A percentile compares a stretch with the other conserved stretches of the same genome.
Evolutionary conservation across 805 yeast genomes (phyloP).

Genomic region (Alloascoidea africana): DNA sequence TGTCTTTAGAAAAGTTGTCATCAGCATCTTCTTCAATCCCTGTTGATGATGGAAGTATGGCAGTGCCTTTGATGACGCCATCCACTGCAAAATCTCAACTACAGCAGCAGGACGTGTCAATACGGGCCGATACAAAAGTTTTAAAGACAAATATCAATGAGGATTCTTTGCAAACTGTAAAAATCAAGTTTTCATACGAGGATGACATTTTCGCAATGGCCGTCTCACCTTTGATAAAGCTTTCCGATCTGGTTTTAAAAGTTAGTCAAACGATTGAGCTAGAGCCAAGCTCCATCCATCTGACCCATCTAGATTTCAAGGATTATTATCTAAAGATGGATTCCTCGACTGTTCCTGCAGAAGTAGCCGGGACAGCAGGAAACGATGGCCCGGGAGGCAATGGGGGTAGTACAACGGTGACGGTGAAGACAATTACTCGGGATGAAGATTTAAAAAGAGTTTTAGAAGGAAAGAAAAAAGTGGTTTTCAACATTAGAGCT

Average conservation of each 20-base stretch:
- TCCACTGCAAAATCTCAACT: slow-evolving; percentile 10
- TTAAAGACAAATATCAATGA: no score
- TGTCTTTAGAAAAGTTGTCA: no score
- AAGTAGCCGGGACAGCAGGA: no score
- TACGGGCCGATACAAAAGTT: no score
- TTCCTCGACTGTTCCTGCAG: no score
- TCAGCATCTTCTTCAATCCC: not conserved
- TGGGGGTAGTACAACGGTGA: not conserved
- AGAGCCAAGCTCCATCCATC: not conserved
- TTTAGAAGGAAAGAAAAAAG: slow-evolving; percentile 1
- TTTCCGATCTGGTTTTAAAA: not conserved
- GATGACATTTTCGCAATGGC: slow-evolving; percentile 3
- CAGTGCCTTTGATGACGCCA: not conserved
- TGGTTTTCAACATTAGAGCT: not conserved
- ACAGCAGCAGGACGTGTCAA: not conserved
- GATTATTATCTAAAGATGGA: no score
- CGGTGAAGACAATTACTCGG: not conserved
- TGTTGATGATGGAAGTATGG: no score
- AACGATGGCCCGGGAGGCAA: no score
- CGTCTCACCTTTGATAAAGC: slow-evolving; percentile 3
- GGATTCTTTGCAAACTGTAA: no score
- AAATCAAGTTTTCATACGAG: slow-evolving; percentile 3
- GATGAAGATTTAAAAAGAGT: not conserved
- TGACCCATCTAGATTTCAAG: no score
- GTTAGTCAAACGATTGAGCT: not conserved